phyloP scores from a whole-genome alignment of 768 basidiomycete species.

The Russula brevipes region DNA sequence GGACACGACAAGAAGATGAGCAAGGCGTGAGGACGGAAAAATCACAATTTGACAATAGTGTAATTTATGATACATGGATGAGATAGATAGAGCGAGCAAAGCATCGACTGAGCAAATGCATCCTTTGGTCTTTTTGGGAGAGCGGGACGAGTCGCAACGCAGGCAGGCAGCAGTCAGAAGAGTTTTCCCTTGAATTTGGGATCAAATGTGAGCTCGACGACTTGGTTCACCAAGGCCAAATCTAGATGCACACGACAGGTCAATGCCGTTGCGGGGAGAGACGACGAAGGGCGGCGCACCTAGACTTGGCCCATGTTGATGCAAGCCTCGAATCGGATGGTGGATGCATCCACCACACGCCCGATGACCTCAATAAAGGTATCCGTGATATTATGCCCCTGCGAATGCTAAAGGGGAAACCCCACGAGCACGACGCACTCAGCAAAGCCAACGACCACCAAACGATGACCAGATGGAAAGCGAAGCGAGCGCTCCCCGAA shows the following conservation, averaged over 20 bases:
- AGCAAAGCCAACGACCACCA: too few relatives aligned
- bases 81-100: not conserved
- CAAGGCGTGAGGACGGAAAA: slow-evolving; percentile 42
- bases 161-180: slow-evolving; percentile 33
- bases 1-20: slow-evolving; percentile 91
- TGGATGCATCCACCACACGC: slow-evolving; percentile 47
- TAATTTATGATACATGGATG: slow-evolving; percentile 6
- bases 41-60: not conserved
- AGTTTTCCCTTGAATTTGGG: slow-evolving; percentile 46
- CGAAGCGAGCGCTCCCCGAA: too few relatives aligned
- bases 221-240: slow-evolving; percentile 56
- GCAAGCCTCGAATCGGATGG: slow-evolving; percentile 48
- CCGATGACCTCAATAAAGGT: slow-evolving; percentile 67
- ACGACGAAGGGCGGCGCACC: slow-evolving; percentile 41
- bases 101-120: not conserved
- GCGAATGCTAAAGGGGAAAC: not conserved
- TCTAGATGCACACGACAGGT: slow-evolving; percentile 34
- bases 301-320: slow-evolving; percentile 57
- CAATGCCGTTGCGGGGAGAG: not conserved
- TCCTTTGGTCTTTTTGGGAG: not conserved
- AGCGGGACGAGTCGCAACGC: not conserved
- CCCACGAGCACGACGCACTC: too few relatives aligned
- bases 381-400: slow-evolving; percentile 41
- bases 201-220: slow-evolving; percentile 57
- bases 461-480: not conserved